Percentiles rank a stretch among this genome's conserved stretches.
Conservation (phyloP, 176 grass and related monocot genomes). For the Hsuehochloa calcarea region DNA sequence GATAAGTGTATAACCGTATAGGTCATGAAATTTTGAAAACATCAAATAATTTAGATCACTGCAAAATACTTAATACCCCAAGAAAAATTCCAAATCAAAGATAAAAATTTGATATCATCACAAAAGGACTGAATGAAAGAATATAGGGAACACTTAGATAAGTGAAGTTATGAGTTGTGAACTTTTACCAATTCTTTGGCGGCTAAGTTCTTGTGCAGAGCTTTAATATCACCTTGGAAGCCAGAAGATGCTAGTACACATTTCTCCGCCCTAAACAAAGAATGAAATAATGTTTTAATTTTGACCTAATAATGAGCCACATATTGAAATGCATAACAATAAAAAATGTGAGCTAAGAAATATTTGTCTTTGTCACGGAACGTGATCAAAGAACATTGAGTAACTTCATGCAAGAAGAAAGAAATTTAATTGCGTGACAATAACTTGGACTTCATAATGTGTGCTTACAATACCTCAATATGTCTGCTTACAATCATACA, state of each 20-base stretch:
- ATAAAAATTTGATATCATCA: neutral
- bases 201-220: constrained; percentile 53
- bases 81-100: neutral
- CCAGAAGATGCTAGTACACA: too few species aligned
- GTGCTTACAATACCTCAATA: too few species aligned
- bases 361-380: neutral
- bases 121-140: neutral
- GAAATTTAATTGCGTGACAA: too few species aligned
- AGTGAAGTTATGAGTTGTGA: neutral
- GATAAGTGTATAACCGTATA: neutral
- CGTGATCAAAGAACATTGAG: neutral
- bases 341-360: neutral
- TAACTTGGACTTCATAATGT: too few species aligned
- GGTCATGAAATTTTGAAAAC: neutral
- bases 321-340: neutral
- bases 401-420: too few species aligned
- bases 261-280: too few species aligned
- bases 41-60: neutral
- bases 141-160: neutral
- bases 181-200: constrained; percentile 76
- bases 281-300: too few species aligned
- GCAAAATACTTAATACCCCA: neutral
- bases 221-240: too few species aligned
- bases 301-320: too few species aligned
- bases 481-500: neutral